Evolutionary conservation across 371 early-diverging fungal species (phyloP).

Genomic region (Rhizopus sp.): DNA sequence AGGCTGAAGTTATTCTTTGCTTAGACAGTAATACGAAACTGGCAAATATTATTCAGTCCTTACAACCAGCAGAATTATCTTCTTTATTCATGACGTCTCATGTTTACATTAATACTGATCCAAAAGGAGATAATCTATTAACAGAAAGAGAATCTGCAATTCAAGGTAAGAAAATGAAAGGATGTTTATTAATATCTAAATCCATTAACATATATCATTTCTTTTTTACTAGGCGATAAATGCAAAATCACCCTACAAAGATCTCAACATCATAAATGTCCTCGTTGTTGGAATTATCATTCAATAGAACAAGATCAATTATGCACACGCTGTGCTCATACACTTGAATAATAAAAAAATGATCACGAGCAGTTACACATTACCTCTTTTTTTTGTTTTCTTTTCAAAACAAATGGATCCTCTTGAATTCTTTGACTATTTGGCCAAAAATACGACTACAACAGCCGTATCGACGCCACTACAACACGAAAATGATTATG

Average conservation of each 20-base stretch:
- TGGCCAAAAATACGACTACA: conserved; percentile 8
- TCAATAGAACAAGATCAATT: conserved; percentile 33
- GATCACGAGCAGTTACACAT: conserved; percentile 5
- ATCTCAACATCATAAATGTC: conserved; percentile 47
- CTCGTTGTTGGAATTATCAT: conserved; percentile 57
- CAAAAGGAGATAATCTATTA: not conserved
- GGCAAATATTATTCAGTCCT: conserved; percentile 22
- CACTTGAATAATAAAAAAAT: conserved; percentile 21
- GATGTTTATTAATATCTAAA: too few relatives aligned
- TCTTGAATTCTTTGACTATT: conserved; percentile 27
- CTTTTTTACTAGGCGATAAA: conserved; percentile 14
- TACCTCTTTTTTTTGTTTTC: conserved; percentile 5
- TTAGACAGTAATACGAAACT: conserved; percentile 20
- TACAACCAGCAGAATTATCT: conserved; percentile 37
- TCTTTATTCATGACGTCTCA: conserved; percentile 55
- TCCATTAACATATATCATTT: not conserved
- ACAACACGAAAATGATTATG: not conserved
- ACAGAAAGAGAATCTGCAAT: conserved; percentile 26
- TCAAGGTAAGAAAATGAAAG: conserved; percentile 13
- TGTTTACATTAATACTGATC: conserved; percentile 33
- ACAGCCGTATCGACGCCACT: not conserved
- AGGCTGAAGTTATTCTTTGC: conserved; percentile 51
- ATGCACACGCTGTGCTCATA: conserved; percentile 44
- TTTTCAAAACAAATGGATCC: conserved; percentile 19
- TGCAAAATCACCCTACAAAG: conserved; percentile 33